Conservation (phyloP, 495 filamentous ascomycete species). For the Aspergillus bertholletiae region DNA sequence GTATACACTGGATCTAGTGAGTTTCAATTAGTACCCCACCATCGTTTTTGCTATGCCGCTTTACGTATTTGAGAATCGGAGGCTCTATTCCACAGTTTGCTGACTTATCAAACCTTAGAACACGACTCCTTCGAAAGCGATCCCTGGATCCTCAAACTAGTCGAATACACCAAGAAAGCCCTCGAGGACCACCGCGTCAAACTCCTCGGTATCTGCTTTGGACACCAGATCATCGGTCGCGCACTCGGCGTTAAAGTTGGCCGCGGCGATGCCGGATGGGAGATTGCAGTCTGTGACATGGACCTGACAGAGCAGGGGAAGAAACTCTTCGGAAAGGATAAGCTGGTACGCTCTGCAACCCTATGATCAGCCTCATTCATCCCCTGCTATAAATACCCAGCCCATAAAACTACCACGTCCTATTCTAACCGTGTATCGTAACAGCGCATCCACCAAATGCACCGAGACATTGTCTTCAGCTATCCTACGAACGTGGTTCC, state of each 20-base stretch:
- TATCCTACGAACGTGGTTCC: slow-evolving; percentile 58
- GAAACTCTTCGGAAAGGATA: slow-evolving; percentile 66
- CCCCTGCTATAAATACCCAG: too few species aligned
- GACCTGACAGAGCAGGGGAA: slow-evolving; percentile 67
- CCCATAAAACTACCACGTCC: not conserved
- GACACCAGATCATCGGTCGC: slow-evolving; percentile 83
- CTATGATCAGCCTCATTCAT: too few species aligned
- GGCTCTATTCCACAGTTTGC: too few species aligned
- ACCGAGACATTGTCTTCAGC: slow-evolving; percentile 71
- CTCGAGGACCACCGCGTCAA: slow-evolving; percentile 57
- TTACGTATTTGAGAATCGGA: too few species aligned
- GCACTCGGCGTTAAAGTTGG: slow-evolving; percentile 68
- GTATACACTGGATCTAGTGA: slow-evolving; percentile 72
- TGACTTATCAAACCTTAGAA: slow-evolving; percentile 25
- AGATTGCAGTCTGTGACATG: slow-evolving; percentile 69
- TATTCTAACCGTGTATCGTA: not conserved
- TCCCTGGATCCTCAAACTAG: slow-evolving; percentile 73
- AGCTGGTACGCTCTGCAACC: slow-evolving; percentile 51
- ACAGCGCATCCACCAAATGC: slow-evolving; percentile 85
- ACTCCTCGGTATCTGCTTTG: slow-evolving; percentile 82
- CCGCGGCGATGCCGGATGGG: slow-evolving; percentile 72
- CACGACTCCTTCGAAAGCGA: slow-evolving; percentile 62
- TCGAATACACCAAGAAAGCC: slow-evolving; percentile 61
- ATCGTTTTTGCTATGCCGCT: too few species aligned
- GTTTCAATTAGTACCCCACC: too few species aligned